Evolutionary conservation across 2,329 filamentous ascomycete species (phyloP).

Genomic region (Phaeophleospora eucalypticola): DNA sequence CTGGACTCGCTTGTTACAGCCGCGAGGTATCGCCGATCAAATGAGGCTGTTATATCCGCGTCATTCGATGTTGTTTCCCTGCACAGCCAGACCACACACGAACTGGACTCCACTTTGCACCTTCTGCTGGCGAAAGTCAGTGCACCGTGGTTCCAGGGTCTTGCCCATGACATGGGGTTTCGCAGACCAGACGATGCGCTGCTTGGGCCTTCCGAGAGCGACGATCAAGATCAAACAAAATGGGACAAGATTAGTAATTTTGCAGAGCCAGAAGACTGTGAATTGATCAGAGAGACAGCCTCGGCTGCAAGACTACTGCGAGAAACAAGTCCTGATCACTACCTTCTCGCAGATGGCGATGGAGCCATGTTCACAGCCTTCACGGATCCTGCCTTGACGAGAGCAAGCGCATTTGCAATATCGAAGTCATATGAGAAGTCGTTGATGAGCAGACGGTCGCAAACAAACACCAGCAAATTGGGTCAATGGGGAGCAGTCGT

Average conservation of each 20-base stretch:
- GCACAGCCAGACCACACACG: slow-evolving; percentile 12
- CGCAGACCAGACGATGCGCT: neutral
- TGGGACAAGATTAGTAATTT: too few relatives aligned
- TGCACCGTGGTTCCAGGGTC: slow-evolving; percentile 25
- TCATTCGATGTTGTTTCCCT: slow-evolving; percentile 21
- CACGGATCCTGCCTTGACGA: neutral
- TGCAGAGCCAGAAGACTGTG: too few relatives aligned
- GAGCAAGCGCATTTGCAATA: too few relatives aligned
- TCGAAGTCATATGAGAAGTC: too few relatives aligned
- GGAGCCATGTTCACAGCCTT: neutral
- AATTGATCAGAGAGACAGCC: too few relatives aligned
- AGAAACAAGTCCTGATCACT: too few relatives aligned
- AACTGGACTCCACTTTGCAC: slow-evolving; percentile 15
- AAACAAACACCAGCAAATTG: too few relatives aligned
- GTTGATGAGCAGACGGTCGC: too few relatives aligned
- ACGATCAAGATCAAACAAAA: too few relatives aligned
- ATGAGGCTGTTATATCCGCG: slow-evolving; percentile 24
- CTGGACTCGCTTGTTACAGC: slow-evolving; percentile 10
- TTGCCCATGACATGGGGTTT: slow-evolving; percentile 23
- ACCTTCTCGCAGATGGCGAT: neutral
- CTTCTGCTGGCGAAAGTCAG: slow-evolving; percentile 22
- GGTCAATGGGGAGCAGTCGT: too few relatives aligned
- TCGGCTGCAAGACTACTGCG: too few relatives aligned
- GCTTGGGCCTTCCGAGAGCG: too few relatives aligned
- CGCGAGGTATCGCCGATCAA: slow-evolving; percentile 7